Base-by-base conservation (phyloP, 148 eudicot species). In the Fallopia convolvulus region DNA sequence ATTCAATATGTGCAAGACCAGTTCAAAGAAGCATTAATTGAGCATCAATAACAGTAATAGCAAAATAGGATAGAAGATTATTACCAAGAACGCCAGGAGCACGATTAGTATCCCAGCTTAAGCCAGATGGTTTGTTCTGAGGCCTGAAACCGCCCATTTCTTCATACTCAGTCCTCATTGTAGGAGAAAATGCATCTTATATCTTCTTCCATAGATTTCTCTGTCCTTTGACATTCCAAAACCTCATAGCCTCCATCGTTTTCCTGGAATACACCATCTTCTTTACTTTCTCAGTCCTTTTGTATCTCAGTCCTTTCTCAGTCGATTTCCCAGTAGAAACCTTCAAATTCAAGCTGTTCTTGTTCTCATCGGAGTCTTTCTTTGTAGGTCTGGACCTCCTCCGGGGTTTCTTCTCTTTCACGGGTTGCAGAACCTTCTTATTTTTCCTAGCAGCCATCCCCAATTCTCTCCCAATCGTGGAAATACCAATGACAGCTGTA, bases 161-260 rank as follows among this genome's bases (percentile, higher is more conserved):
- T 78, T 86, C 89, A 82, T 88, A 93, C 80, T 91, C 87, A 18
- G 47, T 83, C 73, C 66, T 84, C 74, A 87, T 77, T 48, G 48
- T 26, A 40, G 79, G 78, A 20, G 56, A 75, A 65, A 89, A 80
- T 70, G 86, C 86, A 83, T 80, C 78, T 72, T 81, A 85, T 39
- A 84, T 74, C 65, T 78, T 77, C 76, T 77, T 52, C 92, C 92
- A 89, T 47, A 84, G 77, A 78, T 80, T 87, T 80, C 70, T 83
- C 83, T 89, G 89, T 14, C 73, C 83, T 65, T 84, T 85, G 55
- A 77, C 61, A 70, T 84, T 82, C 75, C 82, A 63, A 84, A 36
- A 87, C 78, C 87, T 87, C 87, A 87, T 20, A 15, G 76, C 42
- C 78, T 85, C 89, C 86, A 87, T 23, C 46, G 81, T 78, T 74